phyloP scores from a whole-genome alignment of 495 filamentous ascomycete genomes.

The Talaromyces thailandensis region DNA sequence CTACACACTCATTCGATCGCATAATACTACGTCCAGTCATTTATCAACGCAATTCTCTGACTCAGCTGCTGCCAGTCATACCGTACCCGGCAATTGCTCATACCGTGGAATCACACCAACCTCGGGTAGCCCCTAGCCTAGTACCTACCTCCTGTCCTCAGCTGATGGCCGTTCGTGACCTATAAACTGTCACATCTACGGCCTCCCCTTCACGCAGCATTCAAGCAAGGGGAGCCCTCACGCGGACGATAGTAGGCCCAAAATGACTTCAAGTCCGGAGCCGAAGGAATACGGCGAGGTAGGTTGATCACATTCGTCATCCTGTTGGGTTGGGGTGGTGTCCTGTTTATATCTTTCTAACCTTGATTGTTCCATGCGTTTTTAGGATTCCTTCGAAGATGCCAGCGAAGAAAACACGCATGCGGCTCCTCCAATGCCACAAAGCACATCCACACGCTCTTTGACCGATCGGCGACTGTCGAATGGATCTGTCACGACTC shows the following conservation, averaged over 20 bases:
- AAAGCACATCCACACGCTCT: slow-evolving; percentile 32
- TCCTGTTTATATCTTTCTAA: neutral
- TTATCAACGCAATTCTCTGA: neutral
- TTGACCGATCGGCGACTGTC: slow-evolving; percentile 39
- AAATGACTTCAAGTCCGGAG: slow-evolving; percentile 32
- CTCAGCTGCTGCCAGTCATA: neutral
- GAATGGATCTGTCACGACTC: slow-evolving; percentile 26
- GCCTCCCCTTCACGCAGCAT: neutral
- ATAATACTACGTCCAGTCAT: neutral
- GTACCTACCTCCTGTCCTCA: slow-evolving; percentile 1
- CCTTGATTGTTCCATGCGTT: neutral
- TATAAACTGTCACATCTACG: neutral
- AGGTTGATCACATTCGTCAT: slow-evolving; percentile 13
- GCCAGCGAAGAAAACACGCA: slow-evolving; percentile 45
- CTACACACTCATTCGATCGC: neutral
- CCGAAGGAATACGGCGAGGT: slow-evolving; percentile 44
- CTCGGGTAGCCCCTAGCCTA: slow-evolving; percentile 1
- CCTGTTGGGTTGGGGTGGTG: neutral
- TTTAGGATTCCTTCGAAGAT: slow-evolving; percentile 71
- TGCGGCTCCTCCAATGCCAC: slow-evolving; percentile 31
- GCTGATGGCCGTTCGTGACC: slow-evolving; percentile 2
- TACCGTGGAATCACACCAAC: neutral
- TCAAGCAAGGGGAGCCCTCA: slow-evolving; percentile 5
- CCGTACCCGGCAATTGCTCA: neutral
- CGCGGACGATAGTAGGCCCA: neutral